These are phyloP conservation scores for Blastocystis sp. DNA, from an alignment of 352 stramenopile species.

Conservation along the genomic window DNA sequence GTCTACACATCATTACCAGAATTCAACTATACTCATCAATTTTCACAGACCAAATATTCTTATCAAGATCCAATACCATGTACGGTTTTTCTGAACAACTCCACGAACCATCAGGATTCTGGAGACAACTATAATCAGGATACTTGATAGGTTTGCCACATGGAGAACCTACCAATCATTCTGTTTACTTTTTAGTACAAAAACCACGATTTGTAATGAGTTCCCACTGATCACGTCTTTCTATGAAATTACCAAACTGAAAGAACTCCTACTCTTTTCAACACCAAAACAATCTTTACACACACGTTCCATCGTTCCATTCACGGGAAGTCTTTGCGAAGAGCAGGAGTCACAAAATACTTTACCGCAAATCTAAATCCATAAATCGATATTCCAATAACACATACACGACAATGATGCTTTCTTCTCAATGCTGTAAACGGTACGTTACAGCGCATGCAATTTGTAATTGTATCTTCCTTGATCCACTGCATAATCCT, in stretches of 20 bases:
- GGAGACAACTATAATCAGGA: conserved; percentile 55
- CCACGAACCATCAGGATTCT: conserved; percentile 58
- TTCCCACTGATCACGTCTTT: conserved; percentile 58
- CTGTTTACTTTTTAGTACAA: background rate
- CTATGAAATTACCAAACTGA: background rate
- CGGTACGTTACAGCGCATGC: conserved; percentile 53
- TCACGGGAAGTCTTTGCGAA: conserved; percentile 34
- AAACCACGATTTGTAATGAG: conserved; percentile 62
- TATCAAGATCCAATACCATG: conserved; percentile 59
- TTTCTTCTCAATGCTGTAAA: conserved; percentile 66
- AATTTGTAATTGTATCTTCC: conserved; percentile 59
- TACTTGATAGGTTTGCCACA: conserved; percentile 64
- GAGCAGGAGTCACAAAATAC: conserved; percentile 67
- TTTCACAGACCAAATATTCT: conserved; percentile 63
- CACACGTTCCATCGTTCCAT: conserved; percentile 43
- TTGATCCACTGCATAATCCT: conserved; percentile 59
- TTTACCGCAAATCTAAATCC: conserved; percentile 57
- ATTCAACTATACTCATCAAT: background rate
- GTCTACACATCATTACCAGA: background rate
- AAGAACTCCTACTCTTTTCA: conserved; percentile 20
- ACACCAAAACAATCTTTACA: conserved; percentile 50
- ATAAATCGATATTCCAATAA: background rate
- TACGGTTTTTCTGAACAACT: conserved; percentile 66
- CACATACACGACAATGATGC: conserved; percentile 61
- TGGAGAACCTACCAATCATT: conserved; percentile 50